Conservation (phyloP, 495 filamentous ascomycete species). For the Hyaloscypha bicolor region DNA sequence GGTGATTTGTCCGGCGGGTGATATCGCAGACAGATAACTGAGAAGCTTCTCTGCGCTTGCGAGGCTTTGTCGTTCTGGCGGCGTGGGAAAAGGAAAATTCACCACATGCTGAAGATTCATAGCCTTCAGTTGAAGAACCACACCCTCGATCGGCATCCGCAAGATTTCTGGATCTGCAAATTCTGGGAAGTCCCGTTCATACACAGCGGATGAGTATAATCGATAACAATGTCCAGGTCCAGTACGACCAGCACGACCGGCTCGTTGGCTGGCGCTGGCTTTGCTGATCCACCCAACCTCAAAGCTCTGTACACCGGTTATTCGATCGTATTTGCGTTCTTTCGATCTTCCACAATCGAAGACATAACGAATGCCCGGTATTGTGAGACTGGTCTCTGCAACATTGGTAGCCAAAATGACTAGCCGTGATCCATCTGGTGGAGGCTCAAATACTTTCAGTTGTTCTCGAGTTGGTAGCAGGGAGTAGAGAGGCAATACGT, state of each 20-base stretch:
- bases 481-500: slow-evolving; percentile 91
- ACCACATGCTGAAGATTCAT: slow-evolving; percentile 90
- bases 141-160: slow-evolving; percentile 87
- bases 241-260: slow-evolving; percentile 93
- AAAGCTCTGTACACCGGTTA: slow-evolving; percentile 92
- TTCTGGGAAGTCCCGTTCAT: slow-evolving; percentile 85
- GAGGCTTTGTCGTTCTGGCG: slow-evolving; percentile 78
- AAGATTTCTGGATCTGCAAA: slow-evolving; percentile 88
- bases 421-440: slow-evolving; percentile 80
- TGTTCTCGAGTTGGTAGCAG: slow-evolving; percentile 93
- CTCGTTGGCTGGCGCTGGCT: slow-evolving; percentile 89
- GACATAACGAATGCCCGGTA: slow-evolving; percentile 93
- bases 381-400: slow-evolving; percentile 95
- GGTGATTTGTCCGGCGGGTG: slow-evolving; percentile 72
- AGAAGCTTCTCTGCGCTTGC: slow-evolving; percentile 85
- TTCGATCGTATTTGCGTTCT: slow-evolving; percentile 81
- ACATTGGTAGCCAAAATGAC: slow-evolving; percentile 96
- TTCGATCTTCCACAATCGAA: slow-evolving; percentile 94
- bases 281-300: slow-evolving; percentile 97
- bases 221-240: slow-evolving; percentile 95
- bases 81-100: slow-evolving; percentile 98
- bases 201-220: slow-evolving; percentile 92
- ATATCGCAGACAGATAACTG: slow-evolving; percentile 69
- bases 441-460: slow-evolving; percentile 86
- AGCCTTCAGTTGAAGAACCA: slow-evolving; percentile 92